Evolutionary conservation across 2,329 filamentous ascomycete species (phyloP).

Genomic region (Xylariaceae sp.): DNA sequence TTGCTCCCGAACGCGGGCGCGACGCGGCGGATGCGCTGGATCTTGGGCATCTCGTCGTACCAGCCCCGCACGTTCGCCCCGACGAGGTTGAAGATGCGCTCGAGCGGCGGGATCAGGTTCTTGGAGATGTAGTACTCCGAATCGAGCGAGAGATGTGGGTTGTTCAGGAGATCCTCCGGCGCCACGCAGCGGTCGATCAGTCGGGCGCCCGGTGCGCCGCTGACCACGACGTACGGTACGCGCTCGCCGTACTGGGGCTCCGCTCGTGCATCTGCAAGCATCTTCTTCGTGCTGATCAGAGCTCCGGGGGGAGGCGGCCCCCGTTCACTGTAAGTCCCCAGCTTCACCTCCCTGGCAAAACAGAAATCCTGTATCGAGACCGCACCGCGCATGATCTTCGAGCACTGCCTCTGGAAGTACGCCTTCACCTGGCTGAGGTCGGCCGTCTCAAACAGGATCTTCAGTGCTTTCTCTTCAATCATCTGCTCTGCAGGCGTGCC

Average conservation of each 20-base stretch:
- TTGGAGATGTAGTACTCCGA: conserved; percentile 96
- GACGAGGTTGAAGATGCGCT: conserved; percentile 93
- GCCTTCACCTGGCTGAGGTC: conserved; percentile 83
- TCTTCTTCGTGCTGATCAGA: conserved; percentile 76
- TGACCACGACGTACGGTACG: conserved; percentile 88
- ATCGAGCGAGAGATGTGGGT: conserved; percentile 75
- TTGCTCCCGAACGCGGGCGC: conserved; percentile 33
- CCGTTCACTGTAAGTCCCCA: conserved; percentile 81
- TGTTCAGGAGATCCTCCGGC: conserved; percentile 73
- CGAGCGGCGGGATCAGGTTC: conserved; percentile 89
- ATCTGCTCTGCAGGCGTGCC: conserved; percentile 94
- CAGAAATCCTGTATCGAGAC: conserved; percentile 94
- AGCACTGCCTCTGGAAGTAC: conserved; percentile 86
- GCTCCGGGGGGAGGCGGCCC: conserved; percentile 80
- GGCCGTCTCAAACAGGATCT: conserved; percentile 80
- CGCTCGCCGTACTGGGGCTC: conserved; percentile 95
- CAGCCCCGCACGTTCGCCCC: conserved; percentile 85
- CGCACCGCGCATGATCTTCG: conserved; percentile 83
- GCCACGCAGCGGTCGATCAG: conserved; percentile 86
- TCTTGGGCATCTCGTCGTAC: conserved; percentile 96
- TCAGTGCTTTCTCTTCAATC: conserved; percentile 88
- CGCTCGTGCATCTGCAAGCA: conserved; percentile 78
- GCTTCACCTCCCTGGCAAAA: conserved; percentile 85
- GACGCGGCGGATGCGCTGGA: conserved; percentile 68
- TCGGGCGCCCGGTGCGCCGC: conserved; percentile 77